Conservation (phyloP, 805 yeast genomes). For the Scheffersomyces stipitis region DNA sequence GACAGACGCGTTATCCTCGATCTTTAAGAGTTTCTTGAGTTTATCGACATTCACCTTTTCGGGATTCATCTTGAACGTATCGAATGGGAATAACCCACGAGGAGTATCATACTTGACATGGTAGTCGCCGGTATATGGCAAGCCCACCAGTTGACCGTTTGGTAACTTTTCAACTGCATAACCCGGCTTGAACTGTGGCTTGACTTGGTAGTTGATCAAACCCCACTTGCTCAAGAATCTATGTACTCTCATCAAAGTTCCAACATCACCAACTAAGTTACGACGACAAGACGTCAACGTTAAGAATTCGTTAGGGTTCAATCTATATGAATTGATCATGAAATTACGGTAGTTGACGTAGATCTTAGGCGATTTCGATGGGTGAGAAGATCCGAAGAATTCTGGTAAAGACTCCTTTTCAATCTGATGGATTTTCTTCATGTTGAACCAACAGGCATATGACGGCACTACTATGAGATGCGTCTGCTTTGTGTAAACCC, state of each 20-base stretch:
- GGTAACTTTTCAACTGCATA: constrained; percentile 52
- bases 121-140: constrained; percentile 76
- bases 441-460: constrained; percentile 81
- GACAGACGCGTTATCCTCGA: constrained; percentile 6
- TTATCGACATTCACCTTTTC: constrained; percentile 45
- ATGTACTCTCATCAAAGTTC: constrained; percentile 81
- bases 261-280: constrained; percentile 88
- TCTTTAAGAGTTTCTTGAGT: constrained; percentile 27
- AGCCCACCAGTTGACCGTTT: constrained; percentile 44
- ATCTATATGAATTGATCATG: constrained; percentile 81
- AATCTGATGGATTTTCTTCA: constrained; percentile 68
- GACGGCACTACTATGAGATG: constrained; percentile 87
- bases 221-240: constrained; percentile 90
- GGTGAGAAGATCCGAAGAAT: constrained; percentile 71
- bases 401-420: constrained; percentile 87
- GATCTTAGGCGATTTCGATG: constrained; percentile 77
- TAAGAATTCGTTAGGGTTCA: constrained; percentile 86
- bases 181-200: constrained; percentile 70
- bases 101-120: constrained; percentile 84
- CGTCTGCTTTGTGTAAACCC: constrained; percentile 49
- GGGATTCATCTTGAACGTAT: constrained; percentile 68
- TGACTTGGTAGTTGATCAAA: constrained; percentile 86
- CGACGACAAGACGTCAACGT: constrained; percentile 91
- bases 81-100: constrained; percentile 88
- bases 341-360: constrained; percentile 84